Evolutionary conservation across 1,284 basidiomycete genomes (phyloP), one percentile per base, ranked within the genome.

Genomic region (Phenoliferia sp.): DNA sequence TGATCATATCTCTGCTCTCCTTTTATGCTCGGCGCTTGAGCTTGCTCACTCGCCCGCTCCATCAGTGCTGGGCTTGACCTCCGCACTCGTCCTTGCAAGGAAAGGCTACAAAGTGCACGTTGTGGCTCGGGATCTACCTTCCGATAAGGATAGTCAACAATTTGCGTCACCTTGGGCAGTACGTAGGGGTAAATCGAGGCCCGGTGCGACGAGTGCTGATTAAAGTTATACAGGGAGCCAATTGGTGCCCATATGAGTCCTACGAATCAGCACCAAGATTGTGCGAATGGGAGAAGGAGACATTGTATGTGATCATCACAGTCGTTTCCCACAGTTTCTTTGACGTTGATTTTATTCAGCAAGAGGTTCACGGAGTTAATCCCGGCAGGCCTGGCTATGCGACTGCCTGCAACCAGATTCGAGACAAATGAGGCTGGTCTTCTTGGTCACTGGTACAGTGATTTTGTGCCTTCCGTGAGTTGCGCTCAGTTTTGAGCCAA

Each of bases 101-200:
- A 67, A 77, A 28, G 82, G 83, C 15, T 83, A 84, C 76, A 81
- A 79, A 32, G 81, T 89, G 32, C 85, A 83, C 2, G 78, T 89
- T 63, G 78, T 89, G 19, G 88, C 88, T 2, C 81, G 86, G 55
- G 88, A 90, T 69, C 79, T 88, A 70, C 87, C 88, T 0, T 81
- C 84, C 61, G 87, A 89, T 77, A 74, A 83, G 31, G 78, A 82
- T 62, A 85, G 84, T 1, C 84, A 85, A 61, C 83, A 80, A 0
- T 89, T 88, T 77, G 84, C 88, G 0, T 84, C 83, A 67, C 88
- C 88, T 0, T 90, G 88, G 85, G 88, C 88, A 48, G 87, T 86
- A 66, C 72, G 85, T 80, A 58, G 19, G 2, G 2, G 16, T 44
- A 9, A 3, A 29, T 28, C 39, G 55, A 7, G 55, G 55, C 55